These are phyloP conservation scores for Henckelia pumila DNA, from an alignment of 257 asterid genomes.

Conservation along the genomic window DNA sequence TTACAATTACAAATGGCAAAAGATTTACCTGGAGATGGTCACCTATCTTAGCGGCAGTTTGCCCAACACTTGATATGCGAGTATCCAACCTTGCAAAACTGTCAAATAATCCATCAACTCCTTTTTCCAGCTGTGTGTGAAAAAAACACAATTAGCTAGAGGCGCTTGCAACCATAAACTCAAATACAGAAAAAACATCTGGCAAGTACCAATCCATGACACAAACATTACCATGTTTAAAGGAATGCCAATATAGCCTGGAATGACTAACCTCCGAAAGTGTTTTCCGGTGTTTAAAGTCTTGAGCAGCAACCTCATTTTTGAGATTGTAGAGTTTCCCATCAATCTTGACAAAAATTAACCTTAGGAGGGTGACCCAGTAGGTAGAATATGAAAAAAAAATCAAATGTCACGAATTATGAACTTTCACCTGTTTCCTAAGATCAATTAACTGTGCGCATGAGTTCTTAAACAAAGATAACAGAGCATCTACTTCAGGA, in stretches of 20 bases:
- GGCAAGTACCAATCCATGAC: slow-evolving; percentile 13
- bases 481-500: slow-evolving; percentile 89
- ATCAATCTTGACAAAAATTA: slow-evolving; percentile 58
- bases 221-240: slow-evolving; percentile 6
- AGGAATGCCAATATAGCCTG: slow-evolving; percentile 3
- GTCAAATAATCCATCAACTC: slow-evolving; percentile 93
- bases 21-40: slow-evolving; percentile 89
- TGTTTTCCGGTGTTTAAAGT: slow-evolving; percentile 88
- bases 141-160: slow-evolving; percentile 21
- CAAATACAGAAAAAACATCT: slow-evolving; percentile 2
- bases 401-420: background rate
- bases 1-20: slow-evolving; percentile 13
- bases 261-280: slow-evolving; percentile 70
- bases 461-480: slow-evolving; percentile 83
- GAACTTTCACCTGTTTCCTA: slow-evolving; percentile 62
- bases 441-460: slow-evolving; percentile 82
- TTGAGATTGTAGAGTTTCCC: slow-evolving; percentile 77
- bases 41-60: slow-evolving; percentile 99
- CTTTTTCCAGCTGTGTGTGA: slow-evolving; percentile 84
- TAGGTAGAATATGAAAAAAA: slow-evolving; percentile 4
- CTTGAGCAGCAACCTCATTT: slow-evolving; percentile 81
- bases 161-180: slow-evolving; percentile 17
- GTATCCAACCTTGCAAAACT: slow-evolving; percentile 95
- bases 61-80: slow-evolving; percentile 98
- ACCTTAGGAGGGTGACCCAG: slow-evolving; percentile 31